Evolutionary conservation across 768 basidiomycete genomes (phyloP), one percentile per base, ranked within the genome.

Genomic region (Filobasidium wieringae): DNA sequence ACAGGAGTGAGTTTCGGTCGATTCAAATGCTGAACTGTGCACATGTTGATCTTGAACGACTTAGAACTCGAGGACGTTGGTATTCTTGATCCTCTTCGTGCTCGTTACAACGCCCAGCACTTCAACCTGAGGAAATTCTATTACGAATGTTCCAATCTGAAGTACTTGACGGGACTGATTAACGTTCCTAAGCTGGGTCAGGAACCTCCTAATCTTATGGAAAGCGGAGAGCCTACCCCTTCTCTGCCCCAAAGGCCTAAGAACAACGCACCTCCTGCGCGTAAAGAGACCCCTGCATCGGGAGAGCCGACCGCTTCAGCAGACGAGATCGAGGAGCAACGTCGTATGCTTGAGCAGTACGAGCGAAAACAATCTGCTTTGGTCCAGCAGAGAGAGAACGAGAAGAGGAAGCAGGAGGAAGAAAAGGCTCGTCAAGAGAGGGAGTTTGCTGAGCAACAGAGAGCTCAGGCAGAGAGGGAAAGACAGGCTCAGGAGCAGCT

Each of bases 101-200:
- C 87, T 69, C 83, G 95, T 31, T 99, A 85, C 75, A 84, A 81
- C 59, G 80, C 87, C 24, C 95, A 97, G 68, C 95, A 99, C 68
- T 84, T 91, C 68, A 85, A 82, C 63, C 80, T 99, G 9, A 85
- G 95, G 62, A 90, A 93, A 72, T 99, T 95, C 77, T 97, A 97
- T 78, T 97, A 97, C 72, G 95, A 99, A 72, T 99, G 95, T 72
- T 95, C 91, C 9, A 97, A 97, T 76, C 81, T 99, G 64, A 96
- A 95, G 73, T 99, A 95, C 74, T 76, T 99, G 53, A 99, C 95
- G 9, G 88, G 92, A 43, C 80, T 99, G 31, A 95, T 97, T 69
- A 99, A 97, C 72, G 92, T 99, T 2, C 95, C 95, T 11, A 99
- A 97, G 74, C 80, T 99, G 33, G 93, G 90, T 43, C 84, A 87